Percentiles rank a stretch among this genome's conserved stretches.
Evolutionary conservation across 2,329 filamentous ascomycete genomes (phyloP).

Genomic region (Teratosphaeriaceae sp.): DNA sequence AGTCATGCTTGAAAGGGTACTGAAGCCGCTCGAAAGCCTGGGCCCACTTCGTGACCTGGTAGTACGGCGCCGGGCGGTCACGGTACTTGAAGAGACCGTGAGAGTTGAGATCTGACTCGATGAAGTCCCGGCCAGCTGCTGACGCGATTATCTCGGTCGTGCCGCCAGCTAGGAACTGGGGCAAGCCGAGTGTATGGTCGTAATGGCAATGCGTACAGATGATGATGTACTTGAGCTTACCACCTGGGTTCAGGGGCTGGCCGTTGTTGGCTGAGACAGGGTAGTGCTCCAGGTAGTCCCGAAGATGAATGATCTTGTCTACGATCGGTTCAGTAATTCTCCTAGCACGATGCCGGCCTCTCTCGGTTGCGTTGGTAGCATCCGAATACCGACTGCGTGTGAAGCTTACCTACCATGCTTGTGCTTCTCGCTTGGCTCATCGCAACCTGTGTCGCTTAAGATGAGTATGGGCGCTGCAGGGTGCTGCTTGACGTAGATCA

Average conservation of each 20-base stretch:
- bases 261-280: conserved; percentile 31
- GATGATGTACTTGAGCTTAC: conserved; percentile 31
- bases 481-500: conserved; percentile 43
- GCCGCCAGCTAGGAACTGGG: conserved; percentile 27
- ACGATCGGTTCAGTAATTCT: too few species aligned
- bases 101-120: conserved; percentile 32
- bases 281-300: conserved; percentile 36
- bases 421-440: conserved; percentile 27
- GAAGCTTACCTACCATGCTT: conserved; percentile 14
- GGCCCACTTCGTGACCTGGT: conserved; percentile 38
- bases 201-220: conserved; percentile 45
- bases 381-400: too few species aligned
- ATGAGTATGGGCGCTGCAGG: conserved; percentile 28
- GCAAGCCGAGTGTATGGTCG: conserved; percentile 34
- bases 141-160: conserved; percentile 31
- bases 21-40: conserved; percentile 30
- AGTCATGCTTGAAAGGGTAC: conserved; percentile 12
- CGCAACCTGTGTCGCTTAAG: conserved; percentile 42
- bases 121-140: conserved; percentile 32
- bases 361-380: too few species aligned
- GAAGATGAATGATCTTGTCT: conserved; percentile 29
- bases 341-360: too few species aligned
- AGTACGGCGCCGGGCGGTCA: conserved; percentile 32
- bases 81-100: conserved; percentile 38
- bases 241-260: conserved; percentile 32